These are phyloP conservation scores for Ministeria vibrans DNA, from an alignment of 78 protist genomes.

Conservation along the genomic window DNA sequence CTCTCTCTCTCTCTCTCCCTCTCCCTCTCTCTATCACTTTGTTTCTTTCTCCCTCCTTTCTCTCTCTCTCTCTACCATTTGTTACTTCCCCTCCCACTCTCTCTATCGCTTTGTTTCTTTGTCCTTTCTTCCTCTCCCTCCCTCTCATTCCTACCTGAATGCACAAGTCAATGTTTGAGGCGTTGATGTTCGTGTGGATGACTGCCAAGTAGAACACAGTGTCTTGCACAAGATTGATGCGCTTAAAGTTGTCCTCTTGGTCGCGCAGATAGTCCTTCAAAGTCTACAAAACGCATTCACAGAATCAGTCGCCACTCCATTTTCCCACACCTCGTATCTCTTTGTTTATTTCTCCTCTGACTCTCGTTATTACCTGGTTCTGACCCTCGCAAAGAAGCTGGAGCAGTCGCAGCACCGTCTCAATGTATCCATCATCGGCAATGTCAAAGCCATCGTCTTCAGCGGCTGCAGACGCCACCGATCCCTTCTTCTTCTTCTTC, in stretches of 20 bases:
- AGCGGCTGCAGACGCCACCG: too few species aligned
- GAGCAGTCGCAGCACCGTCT: not conserved
- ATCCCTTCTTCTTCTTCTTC: too few species aligned
- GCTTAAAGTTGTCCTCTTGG: not conserved
- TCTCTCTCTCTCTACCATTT: not conserved
- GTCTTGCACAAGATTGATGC: not conserved
- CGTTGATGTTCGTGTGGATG: not conserved
- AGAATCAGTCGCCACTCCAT: too few species aligned
- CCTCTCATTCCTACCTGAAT: not conserved
- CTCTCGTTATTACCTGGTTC: too few species aligned
- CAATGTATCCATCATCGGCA: not conserved
- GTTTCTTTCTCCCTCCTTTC: not conserved
- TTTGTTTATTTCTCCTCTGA: too few species aligned
- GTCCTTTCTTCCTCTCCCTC: not conserved
- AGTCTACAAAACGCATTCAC: too few species aligned
- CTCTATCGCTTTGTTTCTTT: too few species aligned
- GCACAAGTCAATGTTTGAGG: not conserved
- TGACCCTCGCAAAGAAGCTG: not conserved
- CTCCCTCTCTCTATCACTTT: not conserved
- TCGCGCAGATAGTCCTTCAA: not conserved
- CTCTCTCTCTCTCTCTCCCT: not conserved
- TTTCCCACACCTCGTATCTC: too few species aligned
- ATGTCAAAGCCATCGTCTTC: not conserved
- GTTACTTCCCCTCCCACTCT: too few species aligned
- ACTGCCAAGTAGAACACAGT: not conserved